Evolutionary conservation across 805 yeast species (phyloP).

Genomic region (Diddensiella transvaalensis): DNA sequence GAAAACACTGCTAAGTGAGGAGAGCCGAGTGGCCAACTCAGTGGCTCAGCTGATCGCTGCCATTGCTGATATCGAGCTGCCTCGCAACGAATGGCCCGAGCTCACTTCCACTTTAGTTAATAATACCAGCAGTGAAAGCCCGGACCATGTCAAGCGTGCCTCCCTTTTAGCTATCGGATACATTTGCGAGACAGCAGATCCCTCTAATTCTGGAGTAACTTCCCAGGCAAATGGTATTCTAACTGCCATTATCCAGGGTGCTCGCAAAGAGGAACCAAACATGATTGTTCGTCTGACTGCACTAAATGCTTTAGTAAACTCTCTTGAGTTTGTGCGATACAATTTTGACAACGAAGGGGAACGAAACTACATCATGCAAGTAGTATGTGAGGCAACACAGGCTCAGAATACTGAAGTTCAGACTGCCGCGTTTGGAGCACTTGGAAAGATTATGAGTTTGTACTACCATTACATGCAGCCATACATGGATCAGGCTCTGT

Average conservation of each 20-base stretch:
- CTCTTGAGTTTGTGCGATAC: conserved; percentile 80
- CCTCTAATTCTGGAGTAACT: conserved; percentile 68
- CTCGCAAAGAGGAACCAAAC: conserved; percentile 75
- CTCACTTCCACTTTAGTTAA: conserved; percentile 79
- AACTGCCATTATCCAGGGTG: conserved; percentile 96
- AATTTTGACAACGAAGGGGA: conserved; percentile 93
- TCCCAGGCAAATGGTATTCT: conserved; percentile 87
- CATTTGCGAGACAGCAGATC: conserved; percentile 93
- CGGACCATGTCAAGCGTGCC: conserved; percentile 78
- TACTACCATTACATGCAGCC: conserved; percentile 88
- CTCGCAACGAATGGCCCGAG: conserved; percentile 83
- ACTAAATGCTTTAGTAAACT: conserved; percentile 83
- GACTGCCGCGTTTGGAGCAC: conserved; percentile 93
- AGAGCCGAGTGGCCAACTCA: conserved; percentile 77
- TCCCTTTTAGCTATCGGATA: conserved; percentile 88
- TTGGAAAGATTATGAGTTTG: conserved; percentile 84
- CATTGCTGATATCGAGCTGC: conserved; percentile 93
- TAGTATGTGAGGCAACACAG: conserved; percentile 98
- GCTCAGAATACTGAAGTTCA: conserved; percentile 76
- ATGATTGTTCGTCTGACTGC: conserved; percentile 81
- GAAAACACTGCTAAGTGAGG: conserved; percentile 57
- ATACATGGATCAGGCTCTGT: conserved; percentile 96
- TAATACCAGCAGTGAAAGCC: conserved; percentile 75
- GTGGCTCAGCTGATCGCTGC: conserved; percentile 95
- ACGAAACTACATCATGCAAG: conserved; percentile 96